Base-by-base conservation (phyloP, 176 grass and related monocot genomes). In the Paspalum vaginatum region DNA sequence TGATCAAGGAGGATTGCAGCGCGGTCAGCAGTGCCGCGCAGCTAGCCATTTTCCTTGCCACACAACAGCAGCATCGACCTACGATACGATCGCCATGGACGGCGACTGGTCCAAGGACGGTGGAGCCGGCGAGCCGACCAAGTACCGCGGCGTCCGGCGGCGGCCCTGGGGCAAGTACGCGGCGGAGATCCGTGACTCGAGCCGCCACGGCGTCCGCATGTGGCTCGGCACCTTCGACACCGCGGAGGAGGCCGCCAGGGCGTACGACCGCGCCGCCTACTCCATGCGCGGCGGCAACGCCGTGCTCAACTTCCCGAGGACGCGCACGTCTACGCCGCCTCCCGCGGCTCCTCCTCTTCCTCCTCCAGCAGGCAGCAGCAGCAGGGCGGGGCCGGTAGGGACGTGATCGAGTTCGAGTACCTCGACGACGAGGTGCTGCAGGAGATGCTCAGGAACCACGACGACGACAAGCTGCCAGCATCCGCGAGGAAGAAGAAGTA, bases 141-240 rank as follows among this genome's bases (percentile, higher is more conserved):
- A 91, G 76, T 97, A 93, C 78, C 86, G 94, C 11, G 94, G 94
- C 43, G 94, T 97, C 12, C 88, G 91, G 0, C 83, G 88, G 20
- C 76, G 94, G 9, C 74, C 91, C 0, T 97, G 94, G 94, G 94
- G 91, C 38, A 97, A 97, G 74, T 97, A 65, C 80, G 94, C 94
- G 6, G 94, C 94, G 2, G 94, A 97, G 91, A 97, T 97, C 71
- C 88, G 94, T 13, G 94, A 97, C 81, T 93, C 94, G 5, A 89
- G 75, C 64, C 72, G 94, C 13, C 94, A 97, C 51, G 91, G 94
- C 27, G 88, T 89, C 1, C 90, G 93, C 62, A 48, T 92, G 0
- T 96, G 93, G 93, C 93, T 96, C 0, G 93, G 93, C 11, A 96
- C 93, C 32, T 96, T 84, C 75, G 87, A 96, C 78, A 96, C 93